Evolutionary conservation across 257 asterid species (phyloP), one percentile per base, ranked within the genome.

Genomic region (Ballota nigra): DNA sequence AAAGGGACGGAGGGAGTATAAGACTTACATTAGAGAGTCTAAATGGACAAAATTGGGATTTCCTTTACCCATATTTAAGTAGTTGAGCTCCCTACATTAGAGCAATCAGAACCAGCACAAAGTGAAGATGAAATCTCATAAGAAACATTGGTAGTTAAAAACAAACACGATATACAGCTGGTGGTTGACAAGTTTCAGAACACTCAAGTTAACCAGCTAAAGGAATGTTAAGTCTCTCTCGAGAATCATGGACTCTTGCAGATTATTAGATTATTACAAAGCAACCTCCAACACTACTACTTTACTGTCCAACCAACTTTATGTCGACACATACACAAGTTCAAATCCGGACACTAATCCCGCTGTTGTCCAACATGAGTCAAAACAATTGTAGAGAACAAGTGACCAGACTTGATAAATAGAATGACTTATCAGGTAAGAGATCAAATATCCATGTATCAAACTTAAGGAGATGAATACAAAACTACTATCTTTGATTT

Each of bases 41-140:
- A 77, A 92, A 90, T 6, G 96, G 96, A 79, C 79, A 88, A 80
- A 88, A 80, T 80, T 92, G 86, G 24, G 98, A 97, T 88, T 76
- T 96, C 98, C 79, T 92, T 90, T 94, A 95, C 38, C 96, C 95
- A 87, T 88, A 90, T 74, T 87, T 88, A 60, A 92, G 92, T 75
- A 92, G 82, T 68, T 85, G 98, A 78, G 97, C 86, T 75, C 97
- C 97, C 82, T 88, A 90, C 87, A 88, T 88, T 53, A 90, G 81
- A 85, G 90, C 92, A 76, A 83, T 78, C 81, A 92, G 71, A 61
- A 87, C 92, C 97, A 88, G 84, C 79, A 79, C 70, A 77, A 73
- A 36, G 57, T 65, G 67, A 41, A 20, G 28, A 55, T 13, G 52
- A 63, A 61, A 55, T 77, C 36, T 55, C n/a, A 45, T 34, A 66